Conservation (phyloP, 345 rosid species). For the Rhodomyrtus tomentosa region DNA sequence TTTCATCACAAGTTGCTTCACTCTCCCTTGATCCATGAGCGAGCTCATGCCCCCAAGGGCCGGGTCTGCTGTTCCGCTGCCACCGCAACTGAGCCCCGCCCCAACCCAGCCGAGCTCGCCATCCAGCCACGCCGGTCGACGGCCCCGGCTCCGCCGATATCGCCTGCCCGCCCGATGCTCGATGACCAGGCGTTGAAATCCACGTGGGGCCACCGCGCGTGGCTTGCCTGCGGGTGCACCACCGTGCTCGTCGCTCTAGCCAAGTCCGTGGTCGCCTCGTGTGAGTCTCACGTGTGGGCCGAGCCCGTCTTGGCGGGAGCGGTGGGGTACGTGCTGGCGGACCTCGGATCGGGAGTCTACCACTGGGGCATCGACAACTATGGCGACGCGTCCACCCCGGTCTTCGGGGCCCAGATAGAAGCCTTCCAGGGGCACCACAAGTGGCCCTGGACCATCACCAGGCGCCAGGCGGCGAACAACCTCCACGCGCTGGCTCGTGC, state of each 20-base stretch:
- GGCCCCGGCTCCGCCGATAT: not conserved
- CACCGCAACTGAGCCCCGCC: constrained; percentile 8
- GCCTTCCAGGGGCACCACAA: constrained; percentile 91
- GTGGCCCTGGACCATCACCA: constrained; percentile 88
- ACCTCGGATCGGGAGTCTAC: constrained; percentile 80
- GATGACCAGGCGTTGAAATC: constrained; percentile 55
- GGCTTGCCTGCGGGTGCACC: constrained; percentile 71
- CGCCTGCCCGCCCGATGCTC: constrained; percentile 13
- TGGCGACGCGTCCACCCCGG: constrained; percentile 58
- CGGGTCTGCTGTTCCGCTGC: constrained; percentile 5
- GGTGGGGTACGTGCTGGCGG: constrained; percentile 63
- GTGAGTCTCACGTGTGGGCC: constrained; percentile 37
- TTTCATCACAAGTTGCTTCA: constrained; percentile 21
- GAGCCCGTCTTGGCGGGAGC: constrained; percentile 58
- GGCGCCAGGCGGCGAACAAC: constrained; percentile 80
- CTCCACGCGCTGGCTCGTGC: constrained; percentile 58
- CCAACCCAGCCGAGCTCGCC: constrained; percentile 13
- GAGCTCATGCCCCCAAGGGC: constrained; percentile 1
- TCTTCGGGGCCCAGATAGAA: constrained; percentile 71
- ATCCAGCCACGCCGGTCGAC: constrained; percentile 6
- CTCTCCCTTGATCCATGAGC: constrained; percentile 15
- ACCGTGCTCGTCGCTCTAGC: constrained; percentile 43
- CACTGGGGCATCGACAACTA: constrained; percentile 95
- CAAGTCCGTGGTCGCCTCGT: constrained; percentile 31
- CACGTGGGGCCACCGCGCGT: constrained; percentile 61